Percentiles rank a stretch among this genome's conserved stretches.
These are phyloP conservation scores for Furcasterigmium sp. DNA, from an alignment of 2,329 filamentous ascomycete genomes.

Conservation along the genomic window DNA sequence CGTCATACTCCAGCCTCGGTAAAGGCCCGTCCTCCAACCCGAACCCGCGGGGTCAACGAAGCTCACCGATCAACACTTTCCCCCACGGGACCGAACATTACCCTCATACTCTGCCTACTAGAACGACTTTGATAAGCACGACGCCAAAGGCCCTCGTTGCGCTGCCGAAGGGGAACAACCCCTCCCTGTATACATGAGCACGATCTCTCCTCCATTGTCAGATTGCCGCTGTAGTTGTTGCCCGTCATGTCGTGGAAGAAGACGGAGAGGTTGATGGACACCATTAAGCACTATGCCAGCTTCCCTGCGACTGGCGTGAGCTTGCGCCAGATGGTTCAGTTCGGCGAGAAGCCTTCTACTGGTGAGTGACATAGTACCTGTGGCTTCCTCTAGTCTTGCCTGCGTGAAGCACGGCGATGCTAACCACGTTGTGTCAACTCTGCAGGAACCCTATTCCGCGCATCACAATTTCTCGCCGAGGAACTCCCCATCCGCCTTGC, in stretches of 20 bases:
- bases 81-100: constrained; percentile 1
- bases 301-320: constrained; percentile 97
- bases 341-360: constrained; percentile 87
- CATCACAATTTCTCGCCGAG: constrained; percentile 96
- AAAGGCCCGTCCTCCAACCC: constrained; percentile 8
- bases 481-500: constrained; percentile 95
- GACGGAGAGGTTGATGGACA: constrained; percentile 87
- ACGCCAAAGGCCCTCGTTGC: background rate
- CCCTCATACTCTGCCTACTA: background rate
- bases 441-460: constrained; percentile 87
- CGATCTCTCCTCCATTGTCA: constrained; percentile 1
- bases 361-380: constrained; percentile 50
- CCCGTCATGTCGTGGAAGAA: constrained; percentile 87
- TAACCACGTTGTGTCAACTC: background rate
- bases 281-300: constrained; percentile 93
- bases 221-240: constrained; percentile 13
- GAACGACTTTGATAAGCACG: background rate
- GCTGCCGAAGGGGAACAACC: background rate
- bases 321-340: constrained; percentile 98
- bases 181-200: background rate
- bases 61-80: too few species aligned
- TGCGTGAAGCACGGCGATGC: background rate
- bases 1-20: constrained; percentile 15
- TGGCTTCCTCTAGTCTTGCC: too few species aligned
- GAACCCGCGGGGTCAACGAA: constrained; percentile 13